Base-by-base conservation (phyloP, 23 red algal genomes). In the Pyropia haitanensis region DNA sequence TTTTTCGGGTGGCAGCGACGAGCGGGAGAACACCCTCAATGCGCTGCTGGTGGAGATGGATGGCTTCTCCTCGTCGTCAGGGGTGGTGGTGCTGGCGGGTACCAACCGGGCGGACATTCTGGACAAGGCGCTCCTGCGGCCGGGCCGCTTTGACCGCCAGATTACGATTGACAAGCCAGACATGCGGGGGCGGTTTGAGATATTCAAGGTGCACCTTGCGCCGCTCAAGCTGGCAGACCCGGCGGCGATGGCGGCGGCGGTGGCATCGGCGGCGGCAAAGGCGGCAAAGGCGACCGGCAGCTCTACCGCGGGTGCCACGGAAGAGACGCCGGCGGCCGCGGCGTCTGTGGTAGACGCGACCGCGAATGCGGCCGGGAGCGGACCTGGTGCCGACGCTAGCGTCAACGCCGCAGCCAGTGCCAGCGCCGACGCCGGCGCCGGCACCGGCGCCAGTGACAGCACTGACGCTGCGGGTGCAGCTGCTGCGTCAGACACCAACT, bases 31-130 rank as follows among this genome's bases (percentile, higher is more conserved):
- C 61, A 98, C 94, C 15, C 57, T 98, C 18, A 98, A 98, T 61
- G 94, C 94, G 18, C 63, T 98, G 54, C 72, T 98, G 20, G 94
- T 98, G 28, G 94, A 98, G 50, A 98, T 98, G 94, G 94, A 98
- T 58, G 94, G 94, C 1, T 98, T 98, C 60, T 72, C 80, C 2
- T 87, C 85, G 26, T 76, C 66, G n/a, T 62, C 79, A 28, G 86
- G 86, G 5, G 80, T 98, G 15, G 94, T 98, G 7, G 94, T 98
- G 52, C 78, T 98, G 46, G 94, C 94, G 20, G 94, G 94, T 34
- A 98, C 94, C 26, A 98, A 98, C 67, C 70, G 94, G 18, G 94
- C 86, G 0, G 94, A 98, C 68, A 88, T 98, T 18, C 60, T 98
- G 79, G 94, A 98, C 65, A 90, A 77, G 69, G 94, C 94, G 21